Evolutionary conservation across 2,329 filamentous ascomycete genomes (phyloP).

Genomic region (Metarhizium album): DNA sequence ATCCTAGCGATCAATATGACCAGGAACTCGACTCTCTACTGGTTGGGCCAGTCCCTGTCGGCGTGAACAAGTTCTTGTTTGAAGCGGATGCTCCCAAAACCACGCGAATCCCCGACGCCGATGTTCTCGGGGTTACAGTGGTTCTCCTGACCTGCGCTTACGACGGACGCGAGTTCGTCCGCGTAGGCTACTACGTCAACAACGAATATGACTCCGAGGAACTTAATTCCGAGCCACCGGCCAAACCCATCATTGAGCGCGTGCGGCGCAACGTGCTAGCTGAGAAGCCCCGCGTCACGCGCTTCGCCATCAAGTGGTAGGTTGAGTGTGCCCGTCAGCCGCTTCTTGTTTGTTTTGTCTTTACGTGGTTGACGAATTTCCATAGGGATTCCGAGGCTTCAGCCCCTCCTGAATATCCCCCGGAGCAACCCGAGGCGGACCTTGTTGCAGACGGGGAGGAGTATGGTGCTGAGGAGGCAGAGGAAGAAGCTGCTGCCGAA

Average conservation of each 20-base stretch:
- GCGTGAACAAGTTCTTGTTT: slow-evolving; percentile 98
- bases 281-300: slow-evolving; percentile 93
- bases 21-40: slow-evolving; percentile 96
- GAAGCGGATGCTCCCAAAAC: slow-evolving; percentile 90
- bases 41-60: slow-evolving; percentile 93
- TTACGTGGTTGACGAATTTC: slow-evolving; percentile 4
- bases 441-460: slow-evolving; percentile 72
- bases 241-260: slow-evolving; percentile 86
- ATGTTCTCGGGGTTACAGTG: slow-evolving; percentile 94
- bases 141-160: slow-evolving; percentile 95
- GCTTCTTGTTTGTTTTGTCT: neutral
- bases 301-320: slow-evolving; percentile 98
- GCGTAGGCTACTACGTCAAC: slow-evolving; percentile 98
- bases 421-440: slow-evolving; percentile 95
- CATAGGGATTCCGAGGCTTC: slow-evolving; percentile 92
- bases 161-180: slow-evolving; percentile 91
- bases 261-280: slow-evolving; percentile 86
- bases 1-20: slow-evolving; percentile 76
- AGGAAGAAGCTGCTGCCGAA: slow-evolving; percentile 38
- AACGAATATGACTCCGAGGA: slow-evolving; percentile 96
- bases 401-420: slow-evolving; percentile 89
- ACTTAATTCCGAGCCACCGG: slow-evolving; percentile 76
- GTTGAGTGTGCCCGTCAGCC: slow-evolving; percentile 18
- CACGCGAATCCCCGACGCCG: slow-evolving; percentile 80
- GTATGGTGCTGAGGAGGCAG: slow-evolving; percentile 86